Evolutionary conservation across 768 basidiomycete genomes (phyloP), one percentile per base, ranked within the genome.

Genomic region (Russula sp.): DNA sequence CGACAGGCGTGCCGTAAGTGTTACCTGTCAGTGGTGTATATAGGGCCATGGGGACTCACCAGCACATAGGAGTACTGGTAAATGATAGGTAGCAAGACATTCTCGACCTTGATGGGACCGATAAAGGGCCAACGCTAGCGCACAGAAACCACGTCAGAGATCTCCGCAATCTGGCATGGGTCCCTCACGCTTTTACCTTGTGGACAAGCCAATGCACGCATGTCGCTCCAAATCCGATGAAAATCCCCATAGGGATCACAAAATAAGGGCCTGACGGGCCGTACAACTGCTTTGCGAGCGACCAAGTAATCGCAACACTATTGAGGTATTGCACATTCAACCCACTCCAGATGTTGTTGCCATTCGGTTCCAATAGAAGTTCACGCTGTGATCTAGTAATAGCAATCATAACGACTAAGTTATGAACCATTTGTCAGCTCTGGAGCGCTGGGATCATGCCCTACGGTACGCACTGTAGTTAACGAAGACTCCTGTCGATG

Each of bases 281-380:
- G 65, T 85, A 86, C 5, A 86, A 70, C 45, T 83, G 69, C 59
- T 81, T 83, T 5, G 83, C 82, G 18, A 86, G 74, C 2, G 83
- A 83, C 84, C 84, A 86, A 6, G 84, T 84, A 5, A 85, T 77
- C 2, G 83, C 83, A 5, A 77, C 75, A 55, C 80, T 83, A 70
- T 85, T 85, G 63, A 82, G 66, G 58, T 73, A 75, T 67, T 85
- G 83, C 0, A 76, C 69, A 1, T 73, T 69, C 58, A 66, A 49
- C 42, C 70, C 63, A n/a, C 46, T 58, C 84, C 84, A 87, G 46
- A 86, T 76, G 56, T 85, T 84, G 2, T 80, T 84, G 32, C 85
- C 84, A 5, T 71, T 71, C 0, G 82, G 79, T 55, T 74, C 71
- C 4, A 83, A 70, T 2, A 87, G 71, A 35, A 83, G 73, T 34